Evolutionary conservation across 495 filamentous ascomycete genomes (phyloP), one percentile per base, ranked within the genome.

Genomic region (Neurospora tetraspora): DNA sequence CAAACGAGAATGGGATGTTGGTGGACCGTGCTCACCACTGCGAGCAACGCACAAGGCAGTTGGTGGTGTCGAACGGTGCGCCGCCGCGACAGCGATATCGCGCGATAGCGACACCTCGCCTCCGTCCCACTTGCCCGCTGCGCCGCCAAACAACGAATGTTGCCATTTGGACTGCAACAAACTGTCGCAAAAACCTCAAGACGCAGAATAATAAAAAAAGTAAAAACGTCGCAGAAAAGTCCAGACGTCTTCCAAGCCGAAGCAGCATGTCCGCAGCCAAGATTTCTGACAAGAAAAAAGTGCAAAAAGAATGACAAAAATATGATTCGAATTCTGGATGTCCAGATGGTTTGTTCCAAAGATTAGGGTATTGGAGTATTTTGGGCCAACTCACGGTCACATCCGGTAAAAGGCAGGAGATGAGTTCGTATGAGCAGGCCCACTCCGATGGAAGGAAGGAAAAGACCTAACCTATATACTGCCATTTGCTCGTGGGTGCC

Each of bases 331-430:
- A 80, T 61, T 80, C 78, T 77, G 75, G 79, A 70, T 70, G 42
- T 73, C 77, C 77, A 79, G 77, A 80, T 40, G 39, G 69, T n/a
- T 68, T 75, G 70, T 80, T 78, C 79, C 79, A 80, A 80, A 80
- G 79, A 80, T 80, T 80, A 61, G 40, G 36, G 70, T 65, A 79
- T 76, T 76, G 79, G 79, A 80, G 79, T 79, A 76, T 80, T 76
- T 78, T 70, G 75, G 74, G 79, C 79, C 79, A 79, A 80, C 79
- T 77, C 79, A 80, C 79, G 79, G 79, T 80, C 79, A 80, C 79
- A 80, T 80, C 79, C 79, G 79, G 79, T 80, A 80, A 80, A 80
- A 80, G 79, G 79, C 79, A 80, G 79, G 79, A 80, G 76, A 80
- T 80, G 79, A 80, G 79, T 80, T 77, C 79, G 79, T 77, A 73